Conservation (phyloP, 192 early-diverging fungal species). For the Pecoramyces ruminantium region DNA sequence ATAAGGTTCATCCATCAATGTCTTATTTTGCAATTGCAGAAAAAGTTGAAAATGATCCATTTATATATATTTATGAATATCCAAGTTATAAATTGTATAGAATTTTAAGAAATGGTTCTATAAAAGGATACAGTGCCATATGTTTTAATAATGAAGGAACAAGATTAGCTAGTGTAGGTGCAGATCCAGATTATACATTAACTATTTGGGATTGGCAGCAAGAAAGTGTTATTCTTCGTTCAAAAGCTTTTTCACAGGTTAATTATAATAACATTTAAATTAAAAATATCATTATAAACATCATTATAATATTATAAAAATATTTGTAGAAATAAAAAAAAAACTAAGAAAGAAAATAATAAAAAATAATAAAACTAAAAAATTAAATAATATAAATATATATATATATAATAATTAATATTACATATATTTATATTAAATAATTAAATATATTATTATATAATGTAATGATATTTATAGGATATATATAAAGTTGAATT, state of each 20-base stretch:
- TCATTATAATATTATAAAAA: too few species aligned
- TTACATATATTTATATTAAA: too few species aligned
- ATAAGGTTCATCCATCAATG: slow-evolving; percentile 25
- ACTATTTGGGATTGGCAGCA: slow-evolving; percentile 42
- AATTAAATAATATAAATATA: too few species aligned
- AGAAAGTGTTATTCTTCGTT: slow-evolving; percentile 26
- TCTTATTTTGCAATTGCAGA: slow-evolving; percentile 32
- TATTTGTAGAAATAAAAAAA: too few species aligned
- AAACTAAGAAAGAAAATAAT: too few species aligned
- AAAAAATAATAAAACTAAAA: too few species aligned
- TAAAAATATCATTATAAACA: too few species aligned
- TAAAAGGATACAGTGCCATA: slow-evolving; percentile 20
- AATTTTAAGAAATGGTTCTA: slow-evolving; percentile 26
- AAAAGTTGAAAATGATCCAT: slow-evolving; percentile 14
- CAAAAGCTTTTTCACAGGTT: slow-evolving; percentile 46
- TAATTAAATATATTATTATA: too few species aligned
- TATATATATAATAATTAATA: too few species aligned
- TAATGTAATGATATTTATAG: slow-evolving; percentile 3
- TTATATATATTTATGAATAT: slow-evolving; percentile 37
- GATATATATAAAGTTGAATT: slow-evolving; percentile 36
- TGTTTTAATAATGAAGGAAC: slow-evolving; percentile 31
- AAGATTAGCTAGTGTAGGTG: slow-evolving; percentile 31
- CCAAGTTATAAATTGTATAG: slow-evolving; percentile 22
- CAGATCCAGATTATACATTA: slow-evolving; percentile 45
- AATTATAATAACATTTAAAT: too few species aligned